Evolutionary conservation across 2,329 filamentous ascomycete species (phyloP), one percentile per base, ranked within the genome.

Genomic region (Epicoccum nigrum): DNA sequence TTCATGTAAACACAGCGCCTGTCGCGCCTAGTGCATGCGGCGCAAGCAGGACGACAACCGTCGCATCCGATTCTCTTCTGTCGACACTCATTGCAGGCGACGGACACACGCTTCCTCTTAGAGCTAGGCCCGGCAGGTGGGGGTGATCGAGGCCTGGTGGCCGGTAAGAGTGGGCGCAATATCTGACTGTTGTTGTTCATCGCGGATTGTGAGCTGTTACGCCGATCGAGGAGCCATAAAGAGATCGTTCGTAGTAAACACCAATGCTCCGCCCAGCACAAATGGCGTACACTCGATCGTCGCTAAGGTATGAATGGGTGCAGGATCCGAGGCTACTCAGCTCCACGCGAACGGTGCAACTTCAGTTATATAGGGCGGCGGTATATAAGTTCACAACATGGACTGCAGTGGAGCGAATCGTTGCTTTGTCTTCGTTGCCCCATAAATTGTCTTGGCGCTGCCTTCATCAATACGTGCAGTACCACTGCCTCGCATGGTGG

Each of bases 81-180:
- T 17, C 55, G 51, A 25, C 55, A 58, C 13, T 44, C 40, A 38
- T 58, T 54, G 41, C 55, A 58, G 16, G 55, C 55, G 21, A 55
- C 51, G 12, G 55, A 39, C 12, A 50, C 52, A n/a, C 55, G 47
- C 34, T 55, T 55, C 34, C 55, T 50, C 25, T 58, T 58, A 20
- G 42, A 44, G 13, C 32, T 48, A 13, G 39, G 39, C 2, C 38
- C 32, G 4, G 45, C 30, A 9, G 32, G 47, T 9, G 55, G 51
- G 21, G 55, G 55, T 8, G 51, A 50, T 15, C 40, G 51, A n/a
- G 44, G 55, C 16, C 37, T 49, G 11, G 51, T 52, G 33, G 55
- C 51, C 17, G 51, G 55, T 9, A 55, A 40, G 12, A 54, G 50
- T 23, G 44, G 45, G 15, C 50, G 45, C 7, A 48, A 15, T 11